Evolutionary conservation across 345 rosid genomes (phyloP), one percentile per base, ranked within the genome.

Genomic region (Brassica napus): DNA sequence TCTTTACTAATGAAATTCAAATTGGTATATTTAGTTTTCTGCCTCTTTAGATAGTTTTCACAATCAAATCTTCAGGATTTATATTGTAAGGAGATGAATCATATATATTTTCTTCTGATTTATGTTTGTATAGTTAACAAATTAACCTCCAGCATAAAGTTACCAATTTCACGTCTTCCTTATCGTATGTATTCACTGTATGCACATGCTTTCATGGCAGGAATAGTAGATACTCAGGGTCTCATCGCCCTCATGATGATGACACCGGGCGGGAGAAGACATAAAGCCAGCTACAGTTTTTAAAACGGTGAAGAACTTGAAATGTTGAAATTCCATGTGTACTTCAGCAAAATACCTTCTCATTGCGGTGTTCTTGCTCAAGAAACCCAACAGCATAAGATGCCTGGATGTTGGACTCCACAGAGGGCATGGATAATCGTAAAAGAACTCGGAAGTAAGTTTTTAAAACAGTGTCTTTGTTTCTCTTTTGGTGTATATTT

Each of bases 301-400:
- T 89, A 76, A 77, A 79, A 32, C 65, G 60, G 34, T 62, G 83
- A 83, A 26, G 85, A 83, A 73, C 77, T 85, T 68, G 82, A 15
- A 52, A 52, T 49, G 4, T 49, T 49, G 16, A 94, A 89, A 82
- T 87, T 92, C 69, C 94, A 92, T 92, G 97, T 91, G 92, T 63
- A 83, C 83, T 65, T 89, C 92, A 57, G 90, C 93, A 39, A 94
- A 90, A 81, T 89, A 85, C 85, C 98, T 94, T 74, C 95, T 94
- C 77, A 81, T 94, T 80, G 90, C 98, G 37, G 93, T 94, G 60
- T 92, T 92, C 91, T 94, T 34, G 95, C 98, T 82, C 98, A 26
- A 90, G 92, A 90, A 94, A 94, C 79, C 98, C 97, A 31, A 91
- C 95, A 28, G 91, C 98, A n/a, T 84, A 91, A 57, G 95, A 94